Evolutionary conservation across 164 flowering plant genomes (phyloP), one percentile per base, ranked within the genome.

Genomic region (Vitis riparia): DNA sequence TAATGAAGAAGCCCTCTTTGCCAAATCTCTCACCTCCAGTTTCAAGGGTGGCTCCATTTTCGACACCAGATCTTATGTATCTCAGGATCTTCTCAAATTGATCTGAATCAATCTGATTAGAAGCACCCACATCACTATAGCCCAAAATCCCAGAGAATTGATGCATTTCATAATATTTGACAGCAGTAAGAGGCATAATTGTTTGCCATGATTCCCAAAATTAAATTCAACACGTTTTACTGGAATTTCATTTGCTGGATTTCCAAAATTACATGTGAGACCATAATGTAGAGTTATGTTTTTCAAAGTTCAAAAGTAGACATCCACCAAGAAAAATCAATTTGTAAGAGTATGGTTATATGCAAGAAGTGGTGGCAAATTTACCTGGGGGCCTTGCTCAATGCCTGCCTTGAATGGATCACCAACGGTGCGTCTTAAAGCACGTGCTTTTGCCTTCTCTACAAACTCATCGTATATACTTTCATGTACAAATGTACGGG

Each of bases 351-450:
- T 59, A 10, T 51, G 32, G 12, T 19, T 12, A 3, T 4, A 2
- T 64, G 11, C 50, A 62, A 9, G 51, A 32, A 56, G 55, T 9
- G 11, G 32, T 68, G 3, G 2, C 11, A 51, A 1, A 49, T 37
- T 73, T 77, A 87, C 92, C 89, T 88, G 93, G 64, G 93, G 93
- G 51, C 93, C 93, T 82, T 87, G 93, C 60, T 87, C 88, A 48
- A 80, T 79, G 44, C 87, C 89, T 5, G 52, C 52, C 77, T 76
- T 82, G 78, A 88, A 88, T 6, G 93, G 91, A 79, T 88, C 93
- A 67, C 93, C 93, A 67, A 88, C 91, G 62, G 50, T 50, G 58
- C 91, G 89, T 51, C 79, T 77, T 44, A 51, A 0, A 15, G 93
- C 93, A 53, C 85, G 86, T 11, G 83, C 87, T 72, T 75, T 88